A percentile compares a stretch with the other conserved stretches of the same genome.
Conservation (phyloP, 805 yeast species). For the Blastobotrys robertii region DNA sequence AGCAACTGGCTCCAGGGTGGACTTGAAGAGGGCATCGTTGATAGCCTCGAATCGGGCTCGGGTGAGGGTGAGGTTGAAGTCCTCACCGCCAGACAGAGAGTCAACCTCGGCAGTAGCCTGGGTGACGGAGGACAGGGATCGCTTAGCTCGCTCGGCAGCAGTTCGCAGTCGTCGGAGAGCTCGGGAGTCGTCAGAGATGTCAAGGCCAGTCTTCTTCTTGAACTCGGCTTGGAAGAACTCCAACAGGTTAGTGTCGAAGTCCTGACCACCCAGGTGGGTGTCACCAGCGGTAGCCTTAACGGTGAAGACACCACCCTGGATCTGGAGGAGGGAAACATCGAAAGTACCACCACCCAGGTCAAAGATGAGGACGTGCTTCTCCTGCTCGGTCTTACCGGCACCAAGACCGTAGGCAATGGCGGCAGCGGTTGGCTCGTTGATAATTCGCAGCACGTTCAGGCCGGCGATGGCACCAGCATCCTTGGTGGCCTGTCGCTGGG, state of each 20-base stretch:
- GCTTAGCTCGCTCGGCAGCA: slow-evolving; percentile 98
- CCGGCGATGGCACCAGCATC: slow-evolving; percentile 87
- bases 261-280: slow-evolving; percentile 99
- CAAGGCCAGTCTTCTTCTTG: slow-evolving; percentile 90
- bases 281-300: slow-evolving; percentile 99
- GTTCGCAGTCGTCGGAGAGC: slow-evolving; percentile 98
- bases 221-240: slow-evolving; percentile 89
- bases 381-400: slow-evolving; percentile 73
- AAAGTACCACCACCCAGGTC: slow-evolving; percentile 98
- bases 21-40: slow-evolving; percentile 86
- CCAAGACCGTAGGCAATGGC: slow-evolving; percentile 96
- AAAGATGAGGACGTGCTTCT: slow-evolving; percentile 82
- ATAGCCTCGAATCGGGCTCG: slow-evolving; percentile 98
- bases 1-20: slow-evolving; percentile 90
- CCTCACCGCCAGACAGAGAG: slow-evolving; percentile 91
- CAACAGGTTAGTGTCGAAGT: slow-evolving; percentile 92
- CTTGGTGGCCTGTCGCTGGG: slow-evolving; percentile 86
- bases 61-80: slow-evolving; percentile 85
- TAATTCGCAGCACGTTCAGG: slow-evolving; percentile 72
- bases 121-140: slow-evolving; percentile 92
- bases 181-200: slow-evolving; percentile 83
- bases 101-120: slow-evolving; percentile 95
- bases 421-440: slow-evolving; percentile 91
- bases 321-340: slow-evolving; percentile 86
- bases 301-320: slow-evolving; percentile 94